Evolutionary conservation across 176 grass and related monocot genomes (phyloP).

Genomic region (Oryza meyeriana): DNA sequence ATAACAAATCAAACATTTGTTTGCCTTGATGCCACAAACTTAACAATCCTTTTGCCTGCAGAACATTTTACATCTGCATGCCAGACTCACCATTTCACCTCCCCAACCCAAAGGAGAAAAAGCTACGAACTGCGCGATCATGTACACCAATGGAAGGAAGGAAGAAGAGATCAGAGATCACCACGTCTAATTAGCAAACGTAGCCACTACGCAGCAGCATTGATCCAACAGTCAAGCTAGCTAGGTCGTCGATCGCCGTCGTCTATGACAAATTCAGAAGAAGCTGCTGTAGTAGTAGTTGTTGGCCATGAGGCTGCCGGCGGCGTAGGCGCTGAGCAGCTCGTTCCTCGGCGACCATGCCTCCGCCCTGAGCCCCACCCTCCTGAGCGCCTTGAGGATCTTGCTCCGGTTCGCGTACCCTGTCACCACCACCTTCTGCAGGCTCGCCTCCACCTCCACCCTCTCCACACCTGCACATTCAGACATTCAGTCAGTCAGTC

Average conservation of each 20-base stretch:
- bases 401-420: conserved; percentile 93
- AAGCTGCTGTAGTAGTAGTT: conserved; percentile 75
- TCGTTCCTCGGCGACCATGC: conserved; percentile 90
- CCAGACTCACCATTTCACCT: not conserved
- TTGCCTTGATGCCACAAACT: not conserved
- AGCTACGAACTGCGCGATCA: not conserved
- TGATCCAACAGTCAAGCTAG: not conserved
- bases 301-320: conserved; percentile 53
- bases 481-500: not conserved
- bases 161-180: not conserved
- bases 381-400: conserved; percentile 89
- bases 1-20: not conserved
- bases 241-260: too few relatives aligned
- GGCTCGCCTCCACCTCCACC: conserved; percentile 89
- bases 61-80: conserved; percentile 15
- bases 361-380: conserved; percentile 89
- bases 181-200: not conserved
- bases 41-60: not conserved
- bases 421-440: conserved; percentile 89
- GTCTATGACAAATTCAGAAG: conserved; percentile 45
- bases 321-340: conserved; percentile 81
- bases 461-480: conserved; percentile 71
- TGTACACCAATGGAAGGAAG: conserved; percentile 19
- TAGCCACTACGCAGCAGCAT: not conserved
- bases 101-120: not conserved